Evolutionary conservation across 2,329 filamentous ascomycete species (phyloP).

Genomic region (Coleophoma eucalyptorum): DNA sequence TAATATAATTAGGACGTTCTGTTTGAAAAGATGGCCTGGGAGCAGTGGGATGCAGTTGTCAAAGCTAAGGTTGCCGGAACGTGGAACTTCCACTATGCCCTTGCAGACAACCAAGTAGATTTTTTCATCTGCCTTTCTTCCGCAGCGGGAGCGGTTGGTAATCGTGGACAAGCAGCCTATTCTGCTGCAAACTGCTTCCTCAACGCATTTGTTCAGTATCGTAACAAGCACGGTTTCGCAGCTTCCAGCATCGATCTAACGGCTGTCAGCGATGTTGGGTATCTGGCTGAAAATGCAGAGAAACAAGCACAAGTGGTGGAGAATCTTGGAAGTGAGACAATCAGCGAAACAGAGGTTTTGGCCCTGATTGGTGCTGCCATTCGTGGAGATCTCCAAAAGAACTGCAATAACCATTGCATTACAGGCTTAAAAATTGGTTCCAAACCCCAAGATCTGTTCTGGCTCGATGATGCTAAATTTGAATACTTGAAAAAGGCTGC

Average conservation of each 20-base stretch:
- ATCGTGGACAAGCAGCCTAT: conserved; percentile 33
- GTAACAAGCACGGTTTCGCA: conserved; percentile 18
- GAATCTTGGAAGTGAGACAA: conserved; percentile 33
- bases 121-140: conserved; percentile 40
- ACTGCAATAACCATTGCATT: conserved; percentile 47
- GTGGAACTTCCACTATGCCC: conserved; percentile 25
- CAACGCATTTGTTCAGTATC: conserved; percentile 29
- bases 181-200: conserved; percentile 34
- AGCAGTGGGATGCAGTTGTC: conserved; percentile 31
- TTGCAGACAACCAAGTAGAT: conserved; percentile 27
- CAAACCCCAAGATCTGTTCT: conserved; percentile 43
- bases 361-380: conserved; percentile 50
- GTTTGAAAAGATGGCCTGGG: conserved; percentile 35
- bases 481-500: conserved; percentile 35
- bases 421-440: conserved; percentile 45
- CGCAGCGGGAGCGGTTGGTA: conserved; percentile 30
- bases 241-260: conserved; percentile 28
- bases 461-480: conserved; percentile 51
- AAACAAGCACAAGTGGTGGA: conserved; percentile 18
- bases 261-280: conserved; percentile 21
- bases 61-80: conserved; percentile 31
- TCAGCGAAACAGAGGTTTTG: conserved; percentile 50
- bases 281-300: conserved; percentile 19
- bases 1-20: conserved; percentile 21
- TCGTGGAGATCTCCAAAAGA: conserved; percentile 34